Base-by-base conservation (phyloP, 495 filamentous ascomycete genomes). In the Trichoderma virens region DNA sequence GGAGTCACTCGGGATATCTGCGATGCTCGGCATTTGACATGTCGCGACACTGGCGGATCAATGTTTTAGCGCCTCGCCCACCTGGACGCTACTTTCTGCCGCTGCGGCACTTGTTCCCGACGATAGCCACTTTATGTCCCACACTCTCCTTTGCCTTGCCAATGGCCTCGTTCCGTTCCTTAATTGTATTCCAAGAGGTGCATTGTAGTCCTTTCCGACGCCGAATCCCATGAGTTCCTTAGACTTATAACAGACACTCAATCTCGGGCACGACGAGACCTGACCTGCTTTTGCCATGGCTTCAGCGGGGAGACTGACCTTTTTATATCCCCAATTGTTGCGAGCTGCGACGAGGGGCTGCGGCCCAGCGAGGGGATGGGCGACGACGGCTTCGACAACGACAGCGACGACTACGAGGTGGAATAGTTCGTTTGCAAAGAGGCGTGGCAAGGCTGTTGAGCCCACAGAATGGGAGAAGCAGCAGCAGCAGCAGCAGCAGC, bases 381-480 rank as follows among this genome's bases (percentile, higher is more conserved):
- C 27, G 25, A 56, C 23, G 13, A 13, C 51, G 11, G 16, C 3
- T 6, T 20, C 51, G 25, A 28, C 51, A 27, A 28, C 51, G 51
- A 56, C 51, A 8, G 28, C 51, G 51, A 28, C 51, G 27, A 28
- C 51, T 20, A 56, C 51, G 20, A 20, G 61, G 23, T 45, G 61
- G 61, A 62, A 62, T n/a, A 45, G 61, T 27, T 68, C 68, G 62
- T 77, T 78, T 43, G 70, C 74, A 35, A 76, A 79, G 63, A 76
- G 88, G 34, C 85, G 87, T 73, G 88, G 88, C 54, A 86, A 83
- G 51, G 86, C 83, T 20, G 83, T 89, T 20, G 85, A 89, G 63
- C 87, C 85, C 34, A 61, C 56, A 35, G 38, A 43, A 9, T 34
- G 59, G 51, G 51, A 65, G 14, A 63, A 65, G 23, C 39, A 63